Evolutionary conservation across 805 yeast species (phyloP).

Genomic region (Candida loeiensis): DNA sequence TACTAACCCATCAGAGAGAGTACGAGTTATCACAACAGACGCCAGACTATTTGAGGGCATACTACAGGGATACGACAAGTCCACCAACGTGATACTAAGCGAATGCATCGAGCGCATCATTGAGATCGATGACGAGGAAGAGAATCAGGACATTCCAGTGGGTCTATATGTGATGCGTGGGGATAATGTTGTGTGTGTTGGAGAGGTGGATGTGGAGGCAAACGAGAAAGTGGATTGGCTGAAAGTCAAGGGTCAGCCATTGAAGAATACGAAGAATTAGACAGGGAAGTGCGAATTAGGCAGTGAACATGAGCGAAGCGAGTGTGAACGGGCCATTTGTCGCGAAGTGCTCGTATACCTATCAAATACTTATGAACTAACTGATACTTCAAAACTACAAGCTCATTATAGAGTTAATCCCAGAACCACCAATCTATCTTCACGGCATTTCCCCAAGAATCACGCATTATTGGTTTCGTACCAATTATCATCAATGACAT

Average conservation of each 20-base stretch:
- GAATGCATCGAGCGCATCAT: conserved; percentile 51
- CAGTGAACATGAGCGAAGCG: neutral
- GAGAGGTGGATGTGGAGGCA: conserved; percentile 45
- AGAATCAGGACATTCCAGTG: conserved; percentile 38
- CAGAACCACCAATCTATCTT: too few species aligned
- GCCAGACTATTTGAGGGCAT: conserved; percentile 49
- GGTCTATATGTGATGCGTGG: conserved; percentile 58
- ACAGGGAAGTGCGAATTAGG: neutral
- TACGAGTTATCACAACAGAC: conserved; percentile 55
- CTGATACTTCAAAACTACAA: too few species aligned
- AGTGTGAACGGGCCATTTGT: too few species aligned
- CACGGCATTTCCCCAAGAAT: too few species aligned
- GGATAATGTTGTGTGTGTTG: conserved; percentile 55
- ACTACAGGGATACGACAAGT: conserved; percentile 58
- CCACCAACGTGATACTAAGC: conserved; percentile 56
- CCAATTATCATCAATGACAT: too few species aligned
- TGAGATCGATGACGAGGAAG: conserved; percentile 35
- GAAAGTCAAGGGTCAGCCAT: conserved; percentile 26
- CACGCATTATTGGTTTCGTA: too few species aligned
- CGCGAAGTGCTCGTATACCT: too few species aligned
- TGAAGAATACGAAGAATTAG: conserved; percentile 37
- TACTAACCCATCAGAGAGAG: conserved; percentile 38
- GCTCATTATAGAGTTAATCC: too few species aligned
- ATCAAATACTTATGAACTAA: too few species aligned
- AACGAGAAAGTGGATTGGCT: conserved; percentile 43